These are phyloP conservation scores for Tricholoma flavovirens DNA, from an alignment of 768 basidiomycete genomes.

Conservation along the genomic window DNA sequence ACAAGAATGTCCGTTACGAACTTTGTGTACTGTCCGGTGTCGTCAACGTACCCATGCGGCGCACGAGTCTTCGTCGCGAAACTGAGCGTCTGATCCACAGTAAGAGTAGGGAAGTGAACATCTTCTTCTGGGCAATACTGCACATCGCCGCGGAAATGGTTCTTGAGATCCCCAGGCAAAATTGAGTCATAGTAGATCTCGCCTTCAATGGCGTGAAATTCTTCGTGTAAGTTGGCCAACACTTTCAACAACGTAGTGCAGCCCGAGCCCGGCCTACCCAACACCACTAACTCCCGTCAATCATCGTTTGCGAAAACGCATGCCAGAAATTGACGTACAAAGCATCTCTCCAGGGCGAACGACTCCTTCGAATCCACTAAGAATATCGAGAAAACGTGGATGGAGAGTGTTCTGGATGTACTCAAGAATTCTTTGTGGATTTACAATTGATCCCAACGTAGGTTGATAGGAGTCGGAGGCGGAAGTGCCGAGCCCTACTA, in stretches of 20 bases:
- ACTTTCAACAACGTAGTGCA: slow-evolving; percentile 81
- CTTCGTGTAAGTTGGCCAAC: slow-evolving; percentile 67
- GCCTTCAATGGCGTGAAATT: slow-evolving; percentile 66
- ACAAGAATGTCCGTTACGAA: slow-evolving; percentile 50
- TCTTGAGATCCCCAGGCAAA: slow-evolving; percentile 52
- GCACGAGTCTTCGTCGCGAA: slow-evolving; percentile 66
- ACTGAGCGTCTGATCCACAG: slow-evolving; percentile 66
- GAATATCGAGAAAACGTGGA: slow-evolving; percentile 56
- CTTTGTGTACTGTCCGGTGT: slow-evolving; percentile 39
- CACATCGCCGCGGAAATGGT: too few species aligned
- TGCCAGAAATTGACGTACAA: slow-evolving; percentile 37
- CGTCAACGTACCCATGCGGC: slow-evolving; percentile 45
- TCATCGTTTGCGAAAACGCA: not conserved
- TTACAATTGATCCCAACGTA: slow-evolving; percentile 49
- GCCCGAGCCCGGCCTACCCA: slow-evolving; percentile 84
- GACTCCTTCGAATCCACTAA: too few species aligned
- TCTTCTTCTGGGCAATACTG: too few species aligned
- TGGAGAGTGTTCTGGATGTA: slow-evolving; percentile 42
- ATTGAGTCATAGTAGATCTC: slow-evolving; percentile 74
- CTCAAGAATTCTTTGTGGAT: slow-evolving; percentile 33
- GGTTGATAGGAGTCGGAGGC: slow-evolving; percentile 41
- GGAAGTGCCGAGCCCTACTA: slow-evolving; percentile 41
- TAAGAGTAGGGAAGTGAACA: too few species aligned
- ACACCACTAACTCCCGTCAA: slow-evolving; percentile 48
- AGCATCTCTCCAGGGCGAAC: slow-evolving; percentile 76